Conservation (phyloP, 2,329 filamentous ascomycete species). For the Diaporthe australafricana region DNA sequence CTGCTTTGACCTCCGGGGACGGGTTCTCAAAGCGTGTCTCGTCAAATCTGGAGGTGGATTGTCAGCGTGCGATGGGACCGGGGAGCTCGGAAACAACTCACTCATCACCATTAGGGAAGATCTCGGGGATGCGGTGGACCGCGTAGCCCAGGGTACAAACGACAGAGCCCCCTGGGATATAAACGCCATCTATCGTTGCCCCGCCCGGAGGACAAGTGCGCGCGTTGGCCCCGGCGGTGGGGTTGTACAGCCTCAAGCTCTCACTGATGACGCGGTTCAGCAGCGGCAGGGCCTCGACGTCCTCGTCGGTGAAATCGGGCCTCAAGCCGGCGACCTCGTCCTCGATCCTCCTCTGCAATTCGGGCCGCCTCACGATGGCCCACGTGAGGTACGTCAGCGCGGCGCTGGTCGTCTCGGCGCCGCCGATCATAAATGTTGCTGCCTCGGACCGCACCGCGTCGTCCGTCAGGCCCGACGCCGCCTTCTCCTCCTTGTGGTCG, state of each 20-base stretch:
- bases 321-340: slow-evolving; percentile 42
- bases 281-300: slow-evolving; percentile 46
- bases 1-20: slow-evolving; percentile 52
- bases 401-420: slow-evolving; percentile 55
- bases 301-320: slow-evolving; percentile 42
- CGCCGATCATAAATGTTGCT: slow-evolving; percentile 53
- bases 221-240: slow-evolving; percentile 45
- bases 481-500: slow-evolving; percentile 38
- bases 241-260: slow-evolving; percentile 48
- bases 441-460: slow-evolving; percentile 50
- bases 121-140: slow-evolving; percentile 47
- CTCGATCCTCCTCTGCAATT: slow-evolving; percentile 41
- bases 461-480: slow-evolving; percentile 38
- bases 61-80: background rate
- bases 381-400: slow-evolving; percentile 54
- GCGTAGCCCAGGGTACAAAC: slow-evolving; percentile 50
- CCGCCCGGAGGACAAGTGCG: slow-evolving; percentile 45
- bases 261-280: slow-evolving; percentile 50
- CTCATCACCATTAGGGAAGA: slow-evolving; percentile 49
- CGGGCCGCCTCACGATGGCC: slow-evolving; percentile 40
- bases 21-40: slow-evolving; percentile 47
- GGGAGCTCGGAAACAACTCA: slow-evolving; percentile 7
- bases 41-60: slow-evolving; percentile 37
- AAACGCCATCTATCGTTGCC: slow-evolving; percentile 44
- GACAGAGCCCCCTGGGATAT: slow-evolving; percentile 46